Percentiles rank a stretch among this genome's conserved stretches.
Evolutionary conservation across 2,329 filamentous ascomycete genomes (phyloP).

Genomic region (Cadophora gregata): DNA sequence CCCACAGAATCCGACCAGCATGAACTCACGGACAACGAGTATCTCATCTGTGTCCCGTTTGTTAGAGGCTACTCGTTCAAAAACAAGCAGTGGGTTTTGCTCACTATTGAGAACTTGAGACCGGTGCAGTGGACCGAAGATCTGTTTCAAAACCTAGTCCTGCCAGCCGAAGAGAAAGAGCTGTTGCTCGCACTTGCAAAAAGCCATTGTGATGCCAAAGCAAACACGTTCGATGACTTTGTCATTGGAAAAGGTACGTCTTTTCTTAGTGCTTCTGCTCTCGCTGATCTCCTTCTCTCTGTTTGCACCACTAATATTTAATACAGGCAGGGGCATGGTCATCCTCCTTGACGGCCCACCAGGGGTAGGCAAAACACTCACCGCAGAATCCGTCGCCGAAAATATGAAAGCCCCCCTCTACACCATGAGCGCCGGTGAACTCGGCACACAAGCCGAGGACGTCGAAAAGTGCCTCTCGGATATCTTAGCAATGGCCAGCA

Average conservation of each 20-base stretch:
- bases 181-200: constrained; percentile 56
- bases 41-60: constrained; percentile 18
- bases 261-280: background rate
- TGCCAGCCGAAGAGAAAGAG: constrained; percentile 55
- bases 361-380: constrained; percentile 33
- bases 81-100: constrained; percentile 55
- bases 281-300: background rate
- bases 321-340: constrained; percentile 48
- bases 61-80: constrained; percentile 38
- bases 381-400: constrained; percentile 38
- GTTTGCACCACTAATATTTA: background rate
- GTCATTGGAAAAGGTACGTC: constrained; percentile 51
- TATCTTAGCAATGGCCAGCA: constrained; percentile 66
- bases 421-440: constrained; percentile 51
- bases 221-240: constrained; percentile 54
- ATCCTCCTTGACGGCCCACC: constrained; percentile 47
- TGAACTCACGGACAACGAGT: constrained; percentile 14
- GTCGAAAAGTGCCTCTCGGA: constrained; percentile 49
- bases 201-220: constrained; percentile 49
- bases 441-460: constrained; percentile 48
- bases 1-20: constrained; percentile 1
- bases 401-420: constrained; percentile 34
- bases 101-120: constrained; percentile 51
- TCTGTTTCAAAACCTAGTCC: constrained; percentile 55
- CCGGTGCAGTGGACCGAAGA: constrained; percentile 54